Evolutionary conservation across 208 protist species (phyloP).

Genomic region (Trypanosomatidae sp.): DNA sequence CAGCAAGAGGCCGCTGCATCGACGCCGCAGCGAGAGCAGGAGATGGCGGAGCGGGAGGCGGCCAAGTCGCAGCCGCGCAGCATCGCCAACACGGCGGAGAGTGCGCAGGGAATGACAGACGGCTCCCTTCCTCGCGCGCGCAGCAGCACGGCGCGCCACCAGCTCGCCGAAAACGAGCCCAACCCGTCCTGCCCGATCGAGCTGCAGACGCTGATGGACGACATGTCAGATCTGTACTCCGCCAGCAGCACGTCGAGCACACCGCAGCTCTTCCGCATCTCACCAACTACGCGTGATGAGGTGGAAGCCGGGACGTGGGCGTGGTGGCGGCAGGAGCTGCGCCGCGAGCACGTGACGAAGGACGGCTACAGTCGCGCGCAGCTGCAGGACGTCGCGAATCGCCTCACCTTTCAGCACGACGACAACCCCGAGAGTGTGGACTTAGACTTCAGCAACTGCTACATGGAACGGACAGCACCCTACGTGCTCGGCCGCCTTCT

Average conservation of each 20-base stretch:
- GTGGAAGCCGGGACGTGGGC: slow-evolving; percentile 49
- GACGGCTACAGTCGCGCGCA: slow-evolving; percentile 47
- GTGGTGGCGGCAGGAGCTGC: slow-evolving; percentile 80
- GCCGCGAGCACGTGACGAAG: slow-evolving; percentile 56
- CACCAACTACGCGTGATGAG: slow-evolving; percentile 25
- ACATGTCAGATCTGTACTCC: slow-evolving; percentile 15
- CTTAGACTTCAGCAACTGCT: slow-evolving; percentile 72
- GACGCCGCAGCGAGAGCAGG: neutral
- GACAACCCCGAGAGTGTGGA: slow-evolving; percentile 58
- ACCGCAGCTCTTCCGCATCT: slow-evolving; percentile 65
- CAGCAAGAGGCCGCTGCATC: neutral
- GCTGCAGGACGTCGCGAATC: slow-evolving; percentile 64
- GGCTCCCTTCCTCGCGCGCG: too few species aligned
- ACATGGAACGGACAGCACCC: slow-evolving; percentile 79
- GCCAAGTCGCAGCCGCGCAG: too few species aligned
- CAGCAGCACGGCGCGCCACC: slow-evolving; percentile 9
- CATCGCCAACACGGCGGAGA: too few species aligned
- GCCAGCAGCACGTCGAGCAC: slow-evolving; percentile 41
- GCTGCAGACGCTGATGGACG: slow-evolving; percentile 23
- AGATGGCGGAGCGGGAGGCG: too few species aligned
- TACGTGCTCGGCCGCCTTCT: slow-evolving; percentile 69
- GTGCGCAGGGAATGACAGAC: too few species aligned
- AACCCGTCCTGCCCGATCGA: slow-evolving; percentile 13
- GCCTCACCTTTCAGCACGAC: slow-evolving; percentile 57
- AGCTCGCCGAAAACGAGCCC: neutral